Evolutionary conservation across 2,329 filamentous ascomycete genomes (phyloP).

Genomic region (Hymenoscyphus infarciens): DNA sequence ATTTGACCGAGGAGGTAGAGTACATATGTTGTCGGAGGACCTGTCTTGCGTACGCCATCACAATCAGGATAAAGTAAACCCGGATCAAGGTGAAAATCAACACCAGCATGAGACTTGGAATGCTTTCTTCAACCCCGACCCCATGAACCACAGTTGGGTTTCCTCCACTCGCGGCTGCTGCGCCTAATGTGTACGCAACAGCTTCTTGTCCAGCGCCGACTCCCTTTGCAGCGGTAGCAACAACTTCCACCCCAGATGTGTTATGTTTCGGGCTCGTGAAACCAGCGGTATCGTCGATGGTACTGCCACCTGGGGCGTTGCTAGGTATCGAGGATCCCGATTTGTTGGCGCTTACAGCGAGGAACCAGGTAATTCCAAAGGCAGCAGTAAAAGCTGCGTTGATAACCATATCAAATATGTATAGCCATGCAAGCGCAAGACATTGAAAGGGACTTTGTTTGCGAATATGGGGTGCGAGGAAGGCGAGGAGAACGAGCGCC

Average conservation of each 20-base stretch:
- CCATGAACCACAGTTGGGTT: slow-evolving; percentile 55
- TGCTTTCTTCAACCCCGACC: slow-evolving; percentile 61
- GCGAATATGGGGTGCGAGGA: slow-evolving; percentile 76
- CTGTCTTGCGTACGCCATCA: slow-evolving; percentile 77
- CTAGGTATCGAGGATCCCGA: slow-evolving; percentile 41
- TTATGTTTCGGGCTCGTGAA: slow-evolving; percentile 63
- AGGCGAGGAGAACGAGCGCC: slow-evolving; percentile 63
- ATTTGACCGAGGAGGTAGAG: slow-evolving; percentile 37
- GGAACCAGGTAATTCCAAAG: slow-evolving; percentile 84
- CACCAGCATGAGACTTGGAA: slow-evolving; percentile 77
- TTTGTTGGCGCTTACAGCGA: slow-evolving; percentile 50
- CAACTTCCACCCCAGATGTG: slow-evolving; percentile 53
- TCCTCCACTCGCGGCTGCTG: slow-evolving; percentile 38
- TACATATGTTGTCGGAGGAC: slow-evolving; percentile 69
- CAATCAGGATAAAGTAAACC: slow-evolving; percentile 78
- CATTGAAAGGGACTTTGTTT: slow-evolving; percentile 74
- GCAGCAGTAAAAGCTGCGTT: slow-evolving; percentile 78
- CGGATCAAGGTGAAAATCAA: slow-evolving; percentile 69
- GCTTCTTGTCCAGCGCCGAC: slow-evolving; percentile 48
- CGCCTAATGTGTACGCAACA: slow-evolving; percentile 42
- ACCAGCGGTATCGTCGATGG: slow-evolving; percentile 58
- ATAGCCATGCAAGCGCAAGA: slow-evolving; percentile 79
- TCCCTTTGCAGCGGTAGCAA: slow-evolving; percentile 45
- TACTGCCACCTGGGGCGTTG: slow-evolving; percentile 35
- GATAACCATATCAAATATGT: slow-evolving; percentile 75